phyloP scores from a whole-genome alignment of 2,329 filamentous ascomycete species.

The Cladophialophora bantiana region DNA sequence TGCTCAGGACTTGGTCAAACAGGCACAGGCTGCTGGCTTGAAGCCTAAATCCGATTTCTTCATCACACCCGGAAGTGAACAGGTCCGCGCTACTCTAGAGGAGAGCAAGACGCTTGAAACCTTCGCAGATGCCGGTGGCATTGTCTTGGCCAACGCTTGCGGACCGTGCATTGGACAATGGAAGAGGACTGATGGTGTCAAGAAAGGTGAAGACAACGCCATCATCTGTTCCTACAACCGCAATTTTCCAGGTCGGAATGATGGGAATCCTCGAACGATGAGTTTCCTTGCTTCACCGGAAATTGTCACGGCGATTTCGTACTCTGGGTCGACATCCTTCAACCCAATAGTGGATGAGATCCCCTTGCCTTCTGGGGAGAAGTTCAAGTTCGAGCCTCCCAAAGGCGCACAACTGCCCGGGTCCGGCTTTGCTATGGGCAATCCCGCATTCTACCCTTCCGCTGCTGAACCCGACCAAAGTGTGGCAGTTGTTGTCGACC shows the following conservation, averaged over 20 bases:
- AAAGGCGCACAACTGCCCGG: constrained; percentile 66
- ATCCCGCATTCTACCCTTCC: constrained; percentile 74
- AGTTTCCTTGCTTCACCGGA: constrained; percentile 98
- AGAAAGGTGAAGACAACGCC: constrained; percentile 87
- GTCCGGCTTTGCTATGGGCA: constrained; percentile 81
- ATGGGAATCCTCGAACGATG: constrained; percentile 96
- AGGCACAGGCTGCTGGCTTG: constrained; percentile 86
- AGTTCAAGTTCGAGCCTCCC: constrained; percentile 85
- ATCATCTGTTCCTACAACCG: constrained; percentile 98
- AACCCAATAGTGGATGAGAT: constrained; percentile 92
- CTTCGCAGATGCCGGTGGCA: constrained; percentile 84
- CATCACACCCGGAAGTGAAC: constrained; percentile 94
- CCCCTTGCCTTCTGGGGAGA: constrained; percentile 76
- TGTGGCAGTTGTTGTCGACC: constrained; percentile 77
- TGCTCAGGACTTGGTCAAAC: constrained; percentile 89
- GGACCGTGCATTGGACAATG: constrained; percentile 88
- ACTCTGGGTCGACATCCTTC: constrained; percentile 90
- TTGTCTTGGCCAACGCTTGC: constrained; percentile 92
- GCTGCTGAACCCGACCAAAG: constrained; percentile 74
- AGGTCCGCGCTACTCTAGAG: constrained; percentile 92
- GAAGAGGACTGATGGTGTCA: constrained; percentile 85
- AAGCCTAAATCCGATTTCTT: constrained; percentile 92
- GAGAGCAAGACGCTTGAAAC: constrained; percentile 86
- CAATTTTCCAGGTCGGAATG: constrained; percentile 96
- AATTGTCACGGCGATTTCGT: constrained; percentile 94